These are phyloP conservation scores for Starmerella geochares DNA, from an alignment of 805 yeast genomes.

Conservation along the genomic window DNA sequence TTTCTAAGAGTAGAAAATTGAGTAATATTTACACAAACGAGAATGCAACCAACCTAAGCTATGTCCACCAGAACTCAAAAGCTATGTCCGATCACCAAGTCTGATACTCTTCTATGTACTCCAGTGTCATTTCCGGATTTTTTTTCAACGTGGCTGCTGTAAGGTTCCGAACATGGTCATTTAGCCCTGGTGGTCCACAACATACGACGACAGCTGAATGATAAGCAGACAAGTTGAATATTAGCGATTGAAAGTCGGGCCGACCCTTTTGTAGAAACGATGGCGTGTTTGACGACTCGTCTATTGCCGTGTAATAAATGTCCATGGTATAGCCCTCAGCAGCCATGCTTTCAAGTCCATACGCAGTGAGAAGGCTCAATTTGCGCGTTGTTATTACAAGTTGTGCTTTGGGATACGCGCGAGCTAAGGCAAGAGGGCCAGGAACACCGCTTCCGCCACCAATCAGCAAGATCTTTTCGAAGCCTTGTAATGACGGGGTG, in stretches of 20 bases:
- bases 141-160: constrained; percentile 32
- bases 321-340: background rate
- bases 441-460: constrained; percentile 20
- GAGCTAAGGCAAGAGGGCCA: constrained; percentile 15
- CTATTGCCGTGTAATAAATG: constrained; percentile 9
- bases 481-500: background rate
- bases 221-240: constrained; percentile 31
- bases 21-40: too few relatives aligned
- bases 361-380: constrained; percentile 8
- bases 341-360: constrained; percentile 2
- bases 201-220: constrained; percentile 41
- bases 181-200: constrained; percentile 56
- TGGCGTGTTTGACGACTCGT: background rate
- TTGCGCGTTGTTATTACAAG: constrained; percentile 10
- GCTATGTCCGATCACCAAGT: too few relatives aligned
- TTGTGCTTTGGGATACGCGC: background rate
- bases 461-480: constrained; percentile 5
- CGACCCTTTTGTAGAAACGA: constrained; percentile 1
- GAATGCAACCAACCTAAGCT: too few relatives aligned
- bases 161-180: constrained; percentile 45
- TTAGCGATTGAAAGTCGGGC: constrained; percentile 24
- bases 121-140: constrained; percentile 41
- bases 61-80: too few relatives aligned
- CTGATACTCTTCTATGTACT: constrained; percentile 60
- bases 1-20: background rate